phyloP scores from a whole-genome alignment of 306 rosid genomes.

The Medicago arabica region DNA sequence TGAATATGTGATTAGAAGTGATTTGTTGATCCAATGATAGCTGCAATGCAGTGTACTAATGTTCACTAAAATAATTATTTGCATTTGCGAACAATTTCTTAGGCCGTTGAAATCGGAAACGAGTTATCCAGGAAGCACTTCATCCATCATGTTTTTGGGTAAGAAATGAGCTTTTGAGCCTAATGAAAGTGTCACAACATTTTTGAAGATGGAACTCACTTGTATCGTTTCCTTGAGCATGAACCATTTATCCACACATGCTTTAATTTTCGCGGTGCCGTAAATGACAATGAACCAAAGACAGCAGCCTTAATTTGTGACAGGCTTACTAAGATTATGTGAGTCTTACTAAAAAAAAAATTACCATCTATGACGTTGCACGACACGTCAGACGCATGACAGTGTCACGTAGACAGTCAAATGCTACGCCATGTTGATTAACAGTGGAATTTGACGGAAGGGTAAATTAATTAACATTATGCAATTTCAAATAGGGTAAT shows the following conservation, averaged over 20 bases:
- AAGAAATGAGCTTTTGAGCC: conserved; percentile 46
- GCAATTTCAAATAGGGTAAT: too few relatives aligned
- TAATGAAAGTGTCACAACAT: conserved; percentile 25
- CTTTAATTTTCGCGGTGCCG: conserved; percentile 70
- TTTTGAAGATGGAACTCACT: conserved; percentile 75
- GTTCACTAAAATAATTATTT: not conserved
- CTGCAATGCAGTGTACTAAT: too few relatives aligned
- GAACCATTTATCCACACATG: conserved; percentile 70
- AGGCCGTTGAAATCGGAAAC: conserved; percentile 90
- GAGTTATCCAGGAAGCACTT: conserved; percentile 74
- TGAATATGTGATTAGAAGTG: too few relatives aligned
- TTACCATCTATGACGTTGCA: too few relatives aligned
- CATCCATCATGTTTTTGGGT: conserved; percentile 94
- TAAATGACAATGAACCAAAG: conserved; percentile 72
- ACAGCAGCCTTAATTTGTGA: conserved; percentile 62
- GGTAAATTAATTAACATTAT: too few relatives aligned
- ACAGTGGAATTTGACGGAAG: too few relatives aligned
- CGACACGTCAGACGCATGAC: too few relatives aligned
- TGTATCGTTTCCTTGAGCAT: conserved; percentile 90
- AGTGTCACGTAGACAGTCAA: too few relatives aligned
- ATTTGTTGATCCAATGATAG: too few relatives aligned
- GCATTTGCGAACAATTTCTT: conserved; percentile 33
- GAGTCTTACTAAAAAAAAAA: too few relatives aligned
- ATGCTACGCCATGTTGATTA: too few relatives aligned
- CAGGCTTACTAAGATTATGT: conserved; percentile 77